Base-by-base conservation (phyloP, 495 filamentous ascomycete genomes). In the Glarea lozoyensis region DNA sequence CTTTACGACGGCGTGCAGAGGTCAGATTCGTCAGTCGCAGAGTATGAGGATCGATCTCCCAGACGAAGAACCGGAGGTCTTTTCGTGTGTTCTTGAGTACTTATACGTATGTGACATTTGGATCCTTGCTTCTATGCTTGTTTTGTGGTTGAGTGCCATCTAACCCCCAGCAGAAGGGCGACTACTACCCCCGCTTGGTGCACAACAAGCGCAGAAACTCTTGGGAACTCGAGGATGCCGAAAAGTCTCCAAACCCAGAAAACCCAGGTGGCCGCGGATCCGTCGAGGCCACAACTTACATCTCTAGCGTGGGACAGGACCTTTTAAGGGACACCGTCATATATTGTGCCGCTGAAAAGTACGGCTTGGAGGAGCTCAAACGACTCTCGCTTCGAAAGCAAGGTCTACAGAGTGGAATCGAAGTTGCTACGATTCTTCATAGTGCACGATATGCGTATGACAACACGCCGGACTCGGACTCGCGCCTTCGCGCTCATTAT, bases 361-460 rank as follows among this genome's bases (percentile, higher is more conserved):
- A 85, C 64, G 82, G 76, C 51, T 73, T 96, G 60, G 82, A 86
- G 36, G 86, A 87, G 51, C 76, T 96, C 61, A 89, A 94, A 72
- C 73, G 75, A 51, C 73, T 96, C 60, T 78, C 88, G 60, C 76
- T 96, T 49, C 79, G 85, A 61, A 96, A 96, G 72, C 88, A 94
- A 63, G 88, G 88, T 42, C 73, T 94, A 62, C 88, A 89, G 66
- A 67, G 62, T 49, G 87, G 86, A 42, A 87, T 94, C 57, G 76
- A 88, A 51, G 81, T 87, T 60, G 81, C 78, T 60, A 86, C 85
- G 50, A 88, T 96, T 63, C 75, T 96, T 60, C 77, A 82, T 60
- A 88, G 82, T 60, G 87, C 88, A 49, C 85, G 87, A 56, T 96
- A 87, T 66, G 86, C 87, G 59, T 94, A 96, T 65, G 88, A 84